These are phyloP conservation scores for Suhomyces guaymorum DNA, from an alignment of 1,139 yeast genomes.

Conservation along the genomic window DNA sequence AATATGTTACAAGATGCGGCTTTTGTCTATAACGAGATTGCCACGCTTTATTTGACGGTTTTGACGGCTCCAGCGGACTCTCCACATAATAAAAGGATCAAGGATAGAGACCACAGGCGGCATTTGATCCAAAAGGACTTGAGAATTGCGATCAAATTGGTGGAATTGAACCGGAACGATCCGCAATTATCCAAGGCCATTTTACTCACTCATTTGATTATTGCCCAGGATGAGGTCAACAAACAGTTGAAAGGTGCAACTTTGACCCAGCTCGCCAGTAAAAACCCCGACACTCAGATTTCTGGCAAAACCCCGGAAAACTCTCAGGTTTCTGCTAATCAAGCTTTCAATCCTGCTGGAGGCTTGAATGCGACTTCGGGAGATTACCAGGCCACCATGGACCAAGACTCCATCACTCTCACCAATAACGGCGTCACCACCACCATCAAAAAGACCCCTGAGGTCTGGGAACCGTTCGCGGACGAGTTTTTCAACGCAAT, in stretches of 20 bases:
- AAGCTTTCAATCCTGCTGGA: too few relatives aligned
- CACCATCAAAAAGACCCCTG: conserved; percentile 34
- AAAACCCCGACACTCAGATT: too few relatives aligned
- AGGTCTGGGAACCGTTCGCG: conserved; percentile 69
- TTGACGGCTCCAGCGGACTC: conserved; percentile 38
- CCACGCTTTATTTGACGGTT: conserved; percentile 61
- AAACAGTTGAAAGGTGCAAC: conserved; percentile 10
- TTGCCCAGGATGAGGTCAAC: conserved; percentile 63
- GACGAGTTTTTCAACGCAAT: conserved; percentile 76
- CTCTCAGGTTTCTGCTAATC: too few relatives aligned
- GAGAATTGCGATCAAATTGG: conserved; percentile 66
- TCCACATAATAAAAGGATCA: conserved; percentile 23
- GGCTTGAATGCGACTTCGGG: too few relatives aligned
- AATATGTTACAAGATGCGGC: conserved; percentile 63
- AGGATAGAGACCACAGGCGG: conserved; percentile 40
- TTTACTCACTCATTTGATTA: conserved; percentile 59
- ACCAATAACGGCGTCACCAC: conserved; percentile 22
- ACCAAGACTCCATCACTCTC: conserved; percentile 20
- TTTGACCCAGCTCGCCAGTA: conserved; percentile 6
- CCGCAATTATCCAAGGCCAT: conserved; percentile 59
- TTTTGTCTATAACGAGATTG: conserved; percentile 64
- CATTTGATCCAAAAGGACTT: conserved; percentile 72
- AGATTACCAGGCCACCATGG: conserved; percentile 7
- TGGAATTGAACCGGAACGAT: conserved; percentile 54
- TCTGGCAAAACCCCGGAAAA: too few relatives aligned